A percentile compares a stretch with the other conserved stretches of the same genome.
Evolutionary conservation across 1,139 yeast species (phyloP).

Genomic region (Suhomyces bribrorum): DNA sequence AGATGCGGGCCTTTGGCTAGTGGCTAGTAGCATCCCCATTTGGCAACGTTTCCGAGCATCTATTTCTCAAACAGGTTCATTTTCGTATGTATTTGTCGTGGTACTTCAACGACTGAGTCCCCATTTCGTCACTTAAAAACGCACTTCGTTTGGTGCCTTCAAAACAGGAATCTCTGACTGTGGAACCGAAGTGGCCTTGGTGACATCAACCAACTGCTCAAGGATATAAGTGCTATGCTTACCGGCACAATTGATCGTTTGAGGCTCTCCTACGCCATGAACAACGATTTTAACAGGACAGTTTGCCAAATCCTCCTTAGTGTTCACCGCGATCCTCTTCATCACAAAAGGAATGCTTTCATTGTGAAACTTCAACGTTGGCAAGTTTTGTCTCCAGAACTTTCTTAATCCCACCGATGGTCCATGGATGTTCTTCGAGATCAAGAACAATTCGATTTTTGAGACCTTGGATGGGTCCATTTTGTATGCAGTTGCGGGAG

Average conservation of each 20-base stretch:
- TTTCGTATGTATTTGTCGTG: no score
- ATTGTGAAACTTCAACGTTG: constrained; percentile 80
- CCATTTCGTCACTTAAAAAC: background rate
- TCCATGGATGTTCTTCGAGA: constrained; percentile 28
- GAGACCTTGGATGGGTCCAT: constrained; percentile 27
- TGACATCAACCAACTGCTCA: constrained; percentile 30
- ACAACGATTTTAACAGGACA: constrained; percentile 50
- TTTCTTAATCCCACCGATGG: constrained; percentile 42
- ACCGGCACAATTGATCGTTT: constrained; percentile 36
- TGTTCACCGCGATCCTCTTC: constrained; percentile 50
- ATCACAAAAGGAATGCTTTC: constrained; percentile 67
- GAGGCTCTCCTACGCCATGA: constrained; percentile 24
- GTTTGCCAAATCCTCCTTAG: constrained; percentile 39
- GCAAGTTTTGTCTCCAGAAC: constrained; percentile 75
- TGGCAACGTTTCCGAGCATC: no score
- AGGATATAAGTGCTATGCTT: constrained; percentile 31
- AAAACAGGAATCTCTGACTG: constrained; percentile 28
- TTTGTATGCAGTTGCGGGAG: constrained; percentile 34
- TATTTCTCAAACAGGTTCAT: no score
- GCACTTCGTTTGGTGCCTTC: constrained; percentile 10
- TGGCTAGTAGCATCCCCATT: no score
- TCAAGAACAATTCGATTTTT: constrained; percentile 34
- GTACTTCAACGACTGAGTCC: no score
- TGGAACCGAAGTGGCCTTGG: constrained; percentile 34
- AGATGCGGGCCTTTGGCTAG: background rate